Evolutionary conservation across 139 green algal genomes (phyloP).

Genomic region (Asterochloris sp.): DNA sequence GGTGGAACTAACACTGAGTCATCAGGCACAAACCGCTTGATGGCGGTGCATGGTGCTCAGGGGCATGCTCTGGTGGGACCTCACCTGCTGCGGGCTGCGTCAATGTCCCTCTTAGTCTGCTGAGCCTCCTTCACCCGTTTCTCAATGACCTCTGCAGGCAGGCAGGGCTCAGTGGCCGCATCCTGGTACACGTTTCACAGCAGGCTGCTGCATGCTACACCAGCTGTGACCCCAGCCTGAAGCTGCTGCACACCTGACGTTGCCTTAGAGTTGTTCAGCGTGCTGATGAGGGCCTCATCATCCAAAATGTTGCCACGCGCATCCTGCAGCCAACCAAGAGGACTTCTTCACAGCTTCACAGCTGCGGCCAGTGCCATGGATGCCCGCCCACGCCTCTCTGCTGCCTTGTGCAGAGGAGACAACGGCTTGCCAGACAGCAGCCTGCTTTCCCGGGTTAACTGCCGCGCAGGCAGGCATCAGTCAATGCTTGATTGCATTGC

Average conservation of each 20-base stretch:
- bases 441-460: no score
- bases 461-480: no score
- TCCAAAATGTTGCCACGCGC: constrained; percentile 85
- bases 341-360: no score
- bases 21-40: no score
- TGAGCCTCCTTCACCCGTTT: constrained; percentile 79
- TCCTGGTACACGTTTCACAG: neutral
- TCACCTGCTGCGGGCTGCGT: constrained; percentile 40
- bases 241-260: constrained; percentile 41
- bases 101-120: constrained; percentile 73
- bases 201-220: neutral
- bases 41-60: no score
- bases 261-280: constrained; percentile 82
- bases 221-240: neutral
- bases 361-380: no score
- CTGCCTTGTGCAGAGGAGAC: no score
- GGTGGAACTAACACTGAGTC: no score
- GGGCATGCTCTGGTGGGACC: no score
- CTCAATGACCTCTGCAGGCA: neutral
- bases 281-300: constrained; percentile 86
- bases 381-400: no score
- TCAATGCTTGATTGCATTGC: no score
- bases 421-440: no score
- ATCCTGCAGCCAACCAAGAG: constrained; percentile 33
- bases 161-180: neutral